A percentile compares a stretch with the other conserved stretches of the same genome.
phyloP scores from a whole-genome alignment of 768 basidiomycete species.

The Naganishia vishniacii region DNA sequence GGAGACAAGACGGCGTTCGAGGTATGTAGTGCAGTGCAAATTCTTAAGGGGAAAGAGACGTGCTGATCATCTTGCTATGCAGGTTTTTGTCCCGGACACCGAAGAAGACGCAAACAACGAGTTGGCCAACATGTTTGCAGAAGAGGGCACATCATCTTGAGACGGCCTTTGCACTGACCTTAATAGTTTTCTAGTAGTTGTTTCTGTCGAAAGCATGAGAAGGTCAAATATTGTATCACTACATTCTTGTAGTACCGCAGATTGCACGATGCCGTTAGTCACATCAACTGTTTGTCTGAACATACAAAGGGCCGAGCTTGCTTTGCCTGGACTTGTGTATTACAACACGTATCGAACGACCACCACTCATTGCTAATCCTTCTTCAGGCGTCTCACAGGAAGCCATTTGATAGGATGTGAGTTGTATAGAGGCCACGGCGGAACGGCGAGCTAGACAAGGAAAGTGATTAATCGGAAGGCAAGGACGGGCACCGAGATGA shows the following conservation, averaged over 20 bases:
- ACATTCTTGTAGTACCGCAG: too few relatives aligned
- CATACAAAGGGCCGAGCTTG: too few relatives aligned
- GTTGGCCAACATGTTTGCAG: constrained; percentile 14
- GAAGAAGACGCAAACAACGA: constrained; percentile 17
- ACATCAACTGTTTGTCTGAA: too few relatives aligned
- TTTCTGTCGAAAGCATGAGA: too few relatives aligned
- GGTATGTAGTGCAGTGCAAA: constrained; percentile 37
- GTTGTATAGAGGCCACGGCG: constrained; percentile 18
- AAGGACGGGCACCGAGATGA: neutral
- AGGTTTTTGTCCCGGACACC: constrained; percentile 15
- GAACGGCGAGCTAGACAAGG: neutral
- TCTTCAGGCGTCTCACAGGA: neutral
- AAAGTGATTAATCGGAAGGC: neutral
- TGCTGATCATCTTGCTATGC: neutral
- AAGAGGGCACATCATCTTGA: neutral
- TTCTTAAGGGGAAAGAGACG: too few relatives aligned
- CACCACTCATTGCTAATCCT: too few relatives aligned
- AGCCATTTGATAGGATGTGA: constrained; percentile 20
- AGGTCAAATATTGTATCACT: too few relatives aligned
- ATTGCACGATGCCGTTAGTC: too few relatives aligned
- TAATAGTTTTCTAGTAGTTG: too few relatives aligned
- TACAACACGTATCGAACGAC: too few relatives aligned
- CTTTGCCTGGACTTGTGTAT: too few relatives aligned
- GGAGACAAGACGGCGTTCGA: constrained; percentile 27
- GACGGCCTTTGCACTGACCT: too few relatives aligned